Evolutionary conservation across 1,139 yeast species (phyloP).

Genomic region (Nakaseomyces kungkrabaensis): DNA sequence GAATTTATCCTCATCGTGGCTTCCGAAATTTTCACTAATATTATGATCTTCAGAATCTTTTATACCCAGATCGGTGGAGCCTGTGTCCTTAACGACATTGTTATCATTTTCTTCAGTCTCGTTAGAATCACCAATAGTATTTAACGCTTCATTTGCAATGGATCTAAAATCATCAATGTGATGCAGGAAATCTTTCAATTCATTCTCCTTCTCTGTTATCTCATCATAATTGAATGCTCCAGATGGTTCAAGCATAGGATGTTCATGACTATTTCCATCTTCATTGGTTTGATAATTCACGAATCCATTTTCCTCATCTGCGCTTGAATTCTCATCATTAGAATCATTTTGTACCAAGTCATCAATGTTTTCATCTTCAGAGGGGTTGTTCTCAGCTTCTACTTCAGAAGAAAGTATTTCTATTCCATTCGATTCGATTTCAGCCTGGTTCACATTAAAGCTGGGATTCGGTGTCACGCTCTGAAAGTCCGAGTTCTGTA

Average conservation of each 20-base stretch:
- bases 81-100: too few species aligned
- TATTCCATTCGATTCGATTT: background rate
- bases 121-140: background rate
- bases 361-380: background rate
- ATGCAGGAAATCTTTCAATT: background rate
- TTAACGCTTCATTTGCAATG: conserved; percentile 8
- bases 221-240: background rate
- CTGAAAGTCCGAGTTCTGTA: background rate
- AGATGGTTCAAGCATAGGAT: background rate
- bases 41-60: too few species aligned
- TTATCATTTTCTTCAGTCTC: background rate
- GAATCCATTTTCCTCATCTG: background rate
- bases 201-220: background rate
- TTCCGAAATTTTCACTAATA: too few species aligned
- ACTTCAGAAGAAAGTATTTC: background rate
- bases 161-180: conserved; percentile 6
- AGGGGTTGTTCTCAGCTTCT: background rate
- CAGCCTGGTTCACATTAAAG: background rate
- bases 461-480: conserved; percentile 1
- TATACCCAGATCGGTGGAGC: too few species aligned
- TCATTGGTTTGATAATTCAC: background rate
- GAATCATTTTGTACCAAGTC: background rate
- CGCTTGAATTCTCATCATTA: background rate
- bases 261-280: background rate
- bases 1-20: too few species aligned